These are phyloP conservation scores for Malassezia psittaci DNA, from an alignment of 1,284 basidiomycete genomes.

Conservation along the genomic window DNA sequence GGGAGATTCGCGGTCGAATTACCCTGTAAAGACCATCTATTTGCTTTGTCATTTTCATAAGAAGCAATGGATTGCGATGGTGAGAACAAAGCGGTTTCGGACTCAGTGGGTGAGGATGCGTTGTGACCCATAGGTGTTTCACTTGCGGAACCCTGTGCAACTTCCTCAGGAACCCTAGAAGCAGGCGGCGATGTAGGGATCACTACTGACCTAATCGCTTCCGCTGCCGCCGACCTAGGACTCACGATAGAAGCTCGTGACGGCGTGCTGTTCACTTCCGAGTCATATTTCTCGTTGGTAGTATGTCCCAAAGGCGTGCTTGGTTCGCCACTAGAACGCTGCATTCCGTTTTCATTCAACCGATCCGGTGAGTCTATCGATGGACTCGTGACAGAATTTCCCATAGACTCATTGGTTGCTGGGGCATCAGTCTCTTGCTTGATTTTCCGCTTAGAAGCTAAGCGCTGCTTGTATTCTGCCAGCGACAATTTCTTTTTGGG, in stretches of 20 bases:
- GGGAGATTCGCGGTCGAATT: background rate
- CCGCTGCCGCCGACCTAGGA: background rate
- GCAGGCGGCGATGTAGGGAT: conserved; percentile 34
- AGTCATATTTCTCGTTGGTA: too few relatives aligned
- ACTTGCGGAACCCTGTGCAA: background rate
- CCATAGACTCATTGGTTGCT: too few relatives aligned
- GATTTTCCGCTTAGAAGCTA: conserved; percentile 34
- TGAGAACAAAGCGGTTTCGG: background rate
- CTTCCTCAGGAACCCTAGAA: background rate
- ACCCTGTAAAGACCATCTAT: background rate
- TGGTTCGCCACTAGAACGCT: too few relatives aligned
- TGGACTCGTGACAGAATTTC: too few relatives aligned
- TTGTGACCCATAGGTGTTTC: background rate
- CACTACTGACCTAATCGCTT: conserved; percentile 30
- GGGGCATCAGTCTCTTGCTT: background rate
- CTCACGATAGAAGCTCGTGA: background rate
- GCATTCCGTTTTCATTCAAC: too few relatives aligned
- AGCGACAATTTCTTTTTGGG: conserved; percentile 38
- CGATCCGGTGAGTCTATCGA: too few relatives aligned
- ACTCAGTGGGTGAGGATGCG: background rate
- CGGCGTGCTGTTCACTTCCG: too few relatives aligned
- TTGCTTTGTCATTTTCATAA: too few relatives aligned
- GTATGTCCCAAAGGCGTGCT: too few relatives aligned
- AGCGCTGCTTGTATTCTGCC: conserved; percentile 44
- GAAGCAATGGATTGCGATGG: background rate